Evolutionary conservation across 345 rosid species (phyloP), one percentile per base, ranked within the genome.

Genomic region (Eucalyptus sp.): DNA sequence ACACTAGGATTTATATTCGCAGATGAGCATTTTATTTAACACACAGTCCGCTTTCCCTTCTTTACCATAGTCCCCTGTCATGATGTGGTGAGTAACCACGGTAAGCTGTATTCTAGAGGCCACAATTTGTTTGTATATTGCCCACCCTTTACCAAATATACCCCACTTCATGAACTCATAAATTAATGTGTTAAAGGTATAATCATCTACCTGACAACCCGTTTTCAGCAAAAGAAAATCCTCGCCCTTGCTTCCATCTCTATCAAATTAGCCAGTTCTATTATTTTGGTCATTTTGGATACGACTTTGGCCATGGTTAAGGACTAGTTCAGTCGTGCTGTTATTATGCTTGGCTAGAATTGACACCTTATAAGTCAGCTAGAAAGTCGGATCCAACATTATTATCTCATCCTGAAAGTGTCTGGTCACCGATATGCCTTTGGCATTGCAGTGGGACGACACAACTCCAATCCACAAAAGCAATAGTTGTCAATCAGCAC

Each of bases 11-110:
- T 89, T 90, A 95, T n/a, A 87, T 90, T 37, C 92, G 80, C 81
- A 87, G 48, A 12, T 27, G 41, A 83, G 58, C 93, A 93, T 93
- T 88, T 87, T 87, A 83, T 92, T 90, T 79, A 94, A 92, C 86
- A 95, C 97, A 90, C 90, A 90, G 88, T 94, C 94, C 50, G 93
- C 92, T 89, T 92, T 90, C 87, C 96, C 94, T 90, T 89, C 88
- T 93, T 90, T 92, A 91, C 96, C 95, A 87, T 93, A 95, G 89
- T 90, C 93, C 89, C 93, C 92, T 24, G 95, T 95, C 94, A 93
- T 93, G 88, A 92, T 58, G 86, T 94, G 95, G 91, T 92, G 89
- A 6, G 96, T 95, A 79, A 94, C 92, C 64, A 87, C 92, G 92
- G 92, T 88, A 22, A 91, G 93, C 22, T 66, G 89, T 89, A 93